These are phyloP conservation scores for Argentina anserina DNA, from an alignment of 306 rosid genomes.

Conservation along the genomic window DNA sequence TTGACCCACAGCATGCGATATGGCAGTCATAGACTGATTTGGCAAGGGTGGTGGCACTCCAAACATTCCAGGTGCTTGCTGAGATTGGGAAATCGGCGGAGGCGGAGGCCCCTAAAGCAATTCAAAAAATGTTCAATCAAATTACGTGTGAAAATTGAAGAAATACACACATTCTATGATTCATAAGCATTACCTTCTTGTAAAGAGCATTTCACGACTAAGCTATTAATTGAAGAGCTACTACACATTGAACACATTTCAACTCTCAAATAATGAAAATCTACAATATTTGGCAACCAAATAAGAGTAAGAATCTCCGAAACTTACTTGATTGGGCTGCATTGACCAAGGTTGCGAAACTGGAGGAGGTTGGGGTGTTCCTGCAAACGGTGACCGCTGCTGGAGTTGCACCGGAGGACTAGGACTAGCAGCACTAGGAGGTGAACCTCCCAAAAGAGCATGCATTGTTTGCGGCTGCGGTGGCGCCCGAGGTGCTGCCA, in stretches of 20 bases:
- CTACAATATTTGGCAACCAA: neutral
- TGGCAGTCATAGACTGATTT: slow-evolving; percentile 86
- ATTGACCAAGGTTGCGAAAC: slow-evolving; percentile 62
- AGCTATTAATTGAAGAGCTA: neutral
- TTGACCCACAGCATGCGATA: slow-evolving; percentile 78
- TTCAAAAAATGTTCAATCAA: slow-evolving; percentile 1
- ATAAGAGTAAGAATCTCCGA: neutral
- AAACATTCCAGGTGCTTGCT: slow-evolving; percentile 72
- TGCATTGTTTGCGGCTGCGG: slow-evolving; percentile 36
- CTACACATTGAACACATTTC: neutral
- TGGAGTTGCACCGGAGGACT: slow-evolving; percentile 31
- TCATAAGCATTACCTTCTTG: slow-evolving; percentile 1
- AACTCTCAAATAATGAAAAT: neutral
- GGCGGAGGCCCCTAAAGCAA: slow-evolving; percentile 51
- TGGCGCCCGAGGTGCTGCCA: slow-evolving; percentile 45
- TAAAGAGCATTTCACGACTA: neutral
- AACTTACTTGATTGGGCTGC: slow-evolving; percentile 68
- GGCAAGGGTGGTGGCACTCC: slow-evolving; percentile 77
- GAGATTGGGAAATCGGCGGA: slow-evolving; percentile 52
- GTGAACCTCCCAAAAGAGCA: slow-evolving; percentile 29
- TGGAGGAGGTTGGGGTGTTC: slow-evolving; percentile 49
- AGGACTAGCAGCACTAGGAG: slow-evolving; percentile 44
- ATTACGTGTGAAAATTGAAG: slow-evolving; percentile 12
- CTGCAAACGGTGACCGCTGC: slow-evolving; percentile 46
- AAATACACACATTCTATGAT: slow-evolving; percentile 11